Percentiles rank a stretch among this genome's conserved stretches.
Conservation (phyloP, 1,284 basidiomycete species). For the Tetrapyrgos nigripes region DNA sequence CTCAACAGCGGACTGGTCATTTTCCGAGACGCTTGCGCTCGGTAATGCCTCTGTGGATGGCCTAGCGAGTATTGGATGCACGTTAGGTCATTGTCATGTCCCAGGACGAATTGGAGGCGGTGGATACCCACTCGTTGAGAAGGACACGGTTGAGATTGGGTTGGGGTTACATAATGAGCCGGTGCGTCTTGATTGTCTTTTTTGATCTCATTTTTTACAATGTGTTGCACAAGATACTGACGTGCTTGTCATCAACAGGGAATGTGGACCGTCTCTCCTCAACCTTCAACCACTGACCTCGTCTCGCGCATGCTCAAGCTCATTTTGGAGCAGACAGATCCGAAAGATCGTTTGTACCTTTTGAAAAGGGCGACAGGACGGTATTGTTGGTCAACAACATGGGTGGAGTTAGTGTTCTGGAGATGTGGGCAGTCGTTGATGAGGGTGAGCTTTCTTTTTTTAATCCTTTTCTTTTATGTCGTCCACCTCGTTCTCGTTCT, state of each 20-base stretch:
- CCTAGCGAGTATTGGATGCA: conserved; percentile 11
- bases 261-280: not conserved
- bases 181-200: conserved; percentile 7
- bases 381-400: conserved; percentile 50
- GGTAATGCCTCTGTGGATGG: conserved; percentile 9
- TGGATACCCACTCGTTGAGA: conserved; percentile 13
- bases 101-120: conserved; percentile 15
- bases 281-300: conserved; percentile 8
- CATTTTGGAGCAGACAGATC: conserved; percentile 19
- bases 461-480: no score
- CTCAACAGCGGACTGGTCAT: conserved; percentile 5
- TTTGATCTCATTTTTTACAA: no score
- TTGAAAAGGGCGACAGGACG: conserved; percentile 26
- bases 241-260: not conserved
- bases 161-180: conserved; percentile 15
- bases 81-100: conserved; percentile 14
- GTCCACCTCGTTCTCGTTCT: no score
- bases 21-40: conserved; percentile 2
- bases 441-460: conserved; percentile 17
- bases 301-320: conserved; percentile 12
- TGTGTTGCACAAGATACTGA: no score
- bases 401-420: conserved; percentile 47
- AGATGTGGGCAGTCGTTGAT: conserved; percentile 46
- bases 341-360: conserved; percentile 13
- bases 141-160: conserved; percentile 18